A percentile compares a stretch with the other conserved stretches of the same genome.
phyloP scores from a whole-genome alignment of 2,329 filamentous ascomycete genomes.

The Diaporthe ilicicola region DNA sequence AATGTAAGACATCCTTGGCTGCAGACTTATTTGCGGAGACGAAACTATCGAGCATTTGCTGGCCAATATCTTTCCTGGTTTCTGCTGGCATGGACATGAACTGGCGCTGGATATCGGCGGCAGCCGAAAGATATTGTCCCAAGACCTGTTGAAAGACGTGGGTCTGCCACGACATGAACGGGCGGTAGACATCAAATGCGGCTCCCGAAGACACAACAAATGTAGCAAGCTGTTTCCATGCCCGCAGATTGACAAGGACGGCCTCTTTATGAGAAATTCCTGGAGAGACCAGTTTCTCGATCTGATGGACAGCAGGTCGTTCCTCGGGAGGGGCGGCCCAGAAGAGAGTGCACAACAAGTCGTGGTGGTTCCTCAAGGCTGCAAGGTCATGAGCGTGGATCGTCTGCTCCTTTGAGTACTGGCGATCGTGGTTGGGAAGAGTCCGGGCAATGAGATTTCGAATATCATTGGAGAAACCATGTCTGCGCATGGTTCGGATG shows the following conservation, averaged over 20 bases:
- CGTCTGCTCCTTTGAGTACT: constrained; percentile 69
- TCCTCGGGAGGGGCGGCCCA: constrained; percentile 67
- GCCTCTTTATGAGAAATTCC: constrained; percentile 72
- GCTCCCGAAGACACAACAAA: constrained; percentile 62
- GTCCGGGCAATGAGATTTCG: constrained; percentile 68
- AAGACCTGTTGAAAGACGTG: constrained; percentile 65
- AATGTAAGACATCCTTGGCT: constrained; percentile 61
- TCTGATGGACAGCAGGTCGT: constrained; percentile 60
- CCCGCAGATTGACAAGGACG: constrained; percentile 68
- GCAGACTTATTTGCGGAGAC: constrained; percentile 61
- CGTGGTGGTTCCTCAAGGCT: constrained; percentile 73
- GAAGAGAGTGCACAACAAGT: constrained; percentile 72
- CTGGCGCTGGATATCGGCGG: constrained; percentile 64
- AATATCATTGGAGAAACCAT: constrained; percentile 63
- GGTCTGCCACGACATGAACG: constrained; percentile 65
- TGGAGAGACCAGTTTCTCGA: constrained; percentile 68
- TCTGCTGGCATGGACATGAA: constrained; percentile 58
- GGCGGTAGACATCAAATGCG: constrained; percentile 51
- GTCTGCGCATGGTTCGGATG: constrained; percentile 59
- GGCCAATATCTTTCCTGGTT: constrained; percentile 51
- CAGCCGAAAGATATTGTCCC: constrained; percentile 65
- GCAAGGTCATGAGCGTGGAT: constrained; percentile 69
- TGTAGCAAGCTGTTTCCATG: constrained; percentile 69
- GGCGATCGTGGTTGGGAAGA: constrained; percentile 71
- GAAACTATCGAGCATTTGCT: constrained; percentile 57